Evolutionary conservation across 2,329 filamentous ascomycete genomes (phyloP), one percentile per base, ranked within the genome.

Genomic region (Aureobasidium zeae): DNA sequence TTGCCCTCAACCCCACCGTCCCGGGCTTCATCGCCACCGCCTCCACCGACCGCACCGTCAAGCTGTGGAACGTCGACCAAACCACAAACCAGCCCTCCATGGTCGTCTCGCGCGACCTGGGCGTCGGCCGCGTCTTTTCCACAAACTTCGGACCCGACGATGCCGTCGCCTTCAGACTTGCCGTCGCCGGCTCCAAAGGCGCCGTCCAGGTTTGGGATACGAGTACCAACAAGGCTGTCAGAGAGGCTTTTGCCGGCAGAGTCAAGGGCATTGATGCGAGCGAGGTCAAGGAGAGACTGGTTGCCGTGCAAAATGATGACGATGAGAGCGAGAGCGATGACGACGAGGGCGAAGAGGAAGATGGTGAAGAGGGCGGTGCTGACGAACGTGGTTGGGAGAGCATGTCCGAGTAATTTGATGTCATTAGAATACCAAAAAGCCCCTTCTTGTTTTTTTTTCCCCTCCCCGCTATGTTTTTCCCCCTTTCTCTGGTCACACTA

Each of bases 191-290:
- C 44, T 96, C 88, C 70, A 93, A 93, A 68, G 91, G 91, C 33
- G 77, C 77, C 25, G 79, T 96, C 58, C 85, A 94, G 61, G 80
- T 98, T 42, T 98, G 91, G 91, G 89, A 96, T 64, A 95, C 91
- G 16, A 81, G 86, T 62, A 98, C 91, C 46, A 98, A 98, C 61
- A 77, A 77, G 11, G 82, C 83, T 19, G 86, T 98, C 22, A 77
- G 91, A 47, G 76, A 82, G 50, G 81, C 83, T 1, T 98, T 98
- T 67, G 86, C 83, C 25, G 77, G 69, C 56, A 80, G 77, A 46
- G 28, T 41, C 37, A 73, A 52, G 48, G 59, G 76, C 25, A 66
- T 71, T 5, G 46, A 49, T 4, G 45, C 46, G 49, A 77, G 71
- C 12, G 75, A 78, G 34, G 77, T 79, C 17, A 68, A 73, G 59